These are phyloP conservation scores for Lachancea sp. DNA, from an alignment of 805 yeast species.

Conservation along the genomic window DNA sequence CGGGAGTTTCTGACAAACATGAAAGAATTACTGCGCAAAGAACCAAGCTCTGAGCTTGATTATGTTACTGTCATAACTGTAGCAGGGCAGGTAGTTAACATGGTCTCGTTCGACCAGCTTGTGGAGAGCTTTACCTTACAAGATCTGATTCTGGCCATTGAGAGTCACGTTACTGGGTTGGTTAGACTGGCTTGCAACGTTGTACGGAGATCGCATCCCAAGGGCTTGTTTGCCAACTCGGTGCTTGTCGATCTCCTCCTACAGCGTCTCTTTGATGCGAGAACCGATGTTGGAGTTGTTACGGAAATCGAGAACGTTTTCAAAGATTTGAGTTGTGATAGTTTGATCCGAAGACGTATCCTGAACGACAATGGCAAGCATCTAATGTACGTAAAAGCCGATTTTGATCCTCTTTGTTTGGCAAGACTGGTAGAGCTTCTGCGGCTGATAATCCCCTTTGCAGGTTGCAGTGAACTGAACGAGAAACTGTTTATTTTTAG, in stretches of 20 bases:
- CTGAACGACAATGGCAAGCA: constrained; percentile 18
- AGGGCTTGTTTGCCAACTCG: constrained; percentile 21
- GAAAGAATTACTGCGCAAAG: constrained; percentile 14
- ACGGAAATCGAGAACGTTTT: constrained; percentile 24
- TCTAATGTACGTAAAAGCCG: constrained; percentile 15
- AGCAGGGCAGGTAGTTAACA: constrained; percentile 15
- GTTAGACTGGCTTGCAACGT: constrained; percentile 24
- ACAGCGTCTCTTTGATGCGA: constrained; percentile 18
- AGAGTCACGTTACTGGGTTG: constrained; percentile 17
- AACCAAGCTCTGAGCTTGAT: constrained; percentile 13
- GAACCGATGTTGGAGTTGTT: constrained; percentile 18
- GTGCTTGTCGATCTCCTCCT: constrained; percentile 20
- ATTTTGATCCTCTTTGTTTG: constrained; percentile 13
- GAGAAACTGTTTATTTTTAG: constrained; percentile 17
- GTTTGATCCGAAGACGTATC: constrained; percentile 19
- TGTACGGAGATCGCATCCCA: constrained; percentile 25
- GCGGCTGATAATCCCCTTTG: constrained; percentile 8
- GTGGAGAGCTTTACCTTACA: constrained; percentile 17
- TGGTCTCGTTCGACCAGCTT: constrained; percentile 23
- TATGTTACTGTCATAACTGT: constrained; percentile 20
- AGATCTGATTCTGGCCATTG: constrained; percentile 22
- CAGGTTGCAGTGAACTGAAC: constrained; percentile 15
- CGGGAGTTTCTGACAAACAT: constrained; percentile 14
- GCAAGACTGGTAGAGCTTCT: constrained; percentile 25
- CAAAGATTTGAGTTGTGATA: constrained; percentile 16